A percentile compares a stretch with the other conserved stretches of the same genome.
Evolutionary conservation across 352 stramenopile species (phyloP).

Genomic region (Globisporangium takayamanum): DNA sequence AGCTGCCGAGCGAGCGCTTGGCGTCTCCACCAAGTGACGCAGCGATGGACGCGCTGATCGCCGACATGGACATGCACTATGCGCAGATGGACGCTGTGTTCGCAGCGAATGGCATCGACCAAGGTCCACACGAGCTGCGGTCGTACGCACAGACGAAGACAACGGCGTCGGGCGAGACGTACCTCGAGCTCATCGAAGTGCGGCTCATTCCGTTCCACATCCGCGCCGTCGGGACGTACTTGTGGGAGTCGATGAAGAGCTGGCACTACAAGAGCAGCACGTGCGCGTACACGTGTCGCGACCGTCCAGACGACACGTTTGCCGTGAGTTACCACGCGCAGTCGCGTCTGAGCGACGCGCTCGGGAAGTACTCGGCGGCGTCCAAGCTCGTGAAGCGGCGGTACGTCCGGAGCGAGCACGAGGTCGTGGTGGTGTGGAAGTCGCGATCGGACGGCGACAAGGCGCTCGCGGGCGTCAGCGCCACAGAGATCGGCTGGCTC

Average conservation of each 20-base stretch:
- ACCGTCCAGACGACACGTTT: conserved; percentile 12
- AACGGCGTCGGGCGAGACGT: background rate
- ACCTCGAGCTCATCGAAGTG: conserved; percentile 11
- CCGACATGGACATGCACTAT: conserved; percentile 3
- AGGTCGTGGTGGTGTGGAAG: conserved; percentile 12
- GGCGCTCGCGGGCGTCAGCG: conserved; percentile 6
- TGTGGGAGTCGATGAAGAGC: conserved; percentile 15
- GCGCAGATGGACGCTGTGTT: conserved; percentile 8
- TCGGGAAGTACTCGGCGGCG: conserved; percentile 6
- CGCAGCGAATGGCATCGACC: conserved; percentile 1
- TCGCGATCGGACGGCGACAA: conserved; percentile 11
- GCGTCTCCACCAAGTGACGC: background rate
- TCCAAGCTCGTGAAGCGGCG: conserved; percentile 15
- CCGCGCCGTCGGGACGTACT: conserved; percentile 5
- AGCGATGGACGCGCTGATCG: conserved; percentile 12
- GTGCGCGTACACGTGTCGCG: conserved; percentile 6
- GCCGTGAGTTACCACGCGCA: conserved; percentile 12
- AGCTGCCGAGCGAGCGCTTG: background rate
- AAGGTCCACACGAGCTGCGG: conserved; percentile 5
- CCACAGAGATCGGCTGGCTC: conserved; percentile 12
- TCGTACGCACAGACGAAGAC: conserved; percentile 10
- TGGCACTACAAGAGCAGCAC: conserved; percentile 8
- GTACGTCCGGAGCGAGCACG: conserved; percentile 8
- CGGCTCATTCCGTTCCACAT: conserved; percentile 14
- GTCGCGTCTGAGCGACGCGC: background rate